These are phyloP conservation scores for Citrus hindsii DNA, from an alignment of 345 rosid genomes.

Conservation along the genomic window DNA sequence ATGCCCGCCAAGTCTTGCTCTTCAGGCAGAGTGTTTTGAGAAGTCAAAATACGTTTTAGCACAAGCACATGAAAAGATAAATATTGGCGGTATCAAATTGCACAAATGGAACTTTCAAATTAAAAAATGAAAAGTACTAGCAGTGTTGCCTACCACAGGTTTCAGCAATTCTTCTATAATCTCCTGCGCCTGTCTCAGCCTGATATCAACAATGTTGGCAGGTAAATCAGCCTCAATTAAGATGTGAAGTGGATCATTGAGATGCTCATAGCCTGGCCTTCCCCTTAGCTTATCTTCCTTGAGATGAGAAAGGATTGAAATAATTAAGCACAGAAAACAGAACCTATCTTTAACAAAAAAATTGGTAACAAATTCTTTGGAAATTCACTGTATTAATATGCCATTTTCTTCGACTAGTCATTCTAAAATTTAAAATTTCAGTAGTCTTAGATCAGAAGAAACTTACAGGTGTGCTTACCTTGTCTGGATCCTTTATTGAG, in stretches of 20 bases:
- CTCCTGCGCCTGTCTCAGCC: slow-evolving; percentile 70
- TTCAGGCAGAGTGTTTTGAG: not conserved
- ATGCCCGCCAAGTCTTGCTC: not conserved
- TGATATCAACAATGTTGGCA: slow-evolving; percentile 52
- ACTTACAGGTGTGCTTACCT: slow-evolving; percentile 38
- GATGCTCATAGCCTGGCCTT: slow-evolving; percentile 73
- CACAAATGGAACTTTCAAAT: not conserved
- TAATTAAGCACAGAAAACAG: slow-evolving; percentile 9
- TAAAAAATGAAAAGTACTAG: slow-evolving; percentile 10
- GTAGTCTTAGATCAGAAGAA: not conserved
- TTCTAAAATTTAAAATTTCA: not conserved
- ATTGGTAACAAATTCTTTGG: not conserved
- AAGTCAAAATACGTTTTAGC: slow-evolving; percentile 1
- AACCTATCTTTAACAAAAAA: slow-evolving; percentile 5
- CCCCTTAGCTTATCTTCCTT: slow-evolving; percentile 78
- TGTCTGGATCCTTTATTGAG: slow-evolving; percentile 96
- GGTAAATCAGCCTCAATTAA: slow-evolving; percentile 76
- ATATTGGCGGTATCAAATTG: not conserved
- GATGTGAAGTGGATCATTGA: slow-evolving; percentile 70
- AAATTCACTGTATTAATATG: not conserved
- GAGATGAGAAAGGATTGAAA: slow-evolving; percentile 14
- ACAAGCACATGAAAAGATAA: not conserved
- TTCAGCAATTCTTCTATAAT: slow-evolving; percentile 88
- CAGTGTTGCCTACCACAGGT: slow-evolving; percentile 65
- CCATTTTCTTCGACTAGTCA: not conserved